Conservation (phyloP, 1,139 yeast genomes). For the Diutina ranongensis region DNA sequence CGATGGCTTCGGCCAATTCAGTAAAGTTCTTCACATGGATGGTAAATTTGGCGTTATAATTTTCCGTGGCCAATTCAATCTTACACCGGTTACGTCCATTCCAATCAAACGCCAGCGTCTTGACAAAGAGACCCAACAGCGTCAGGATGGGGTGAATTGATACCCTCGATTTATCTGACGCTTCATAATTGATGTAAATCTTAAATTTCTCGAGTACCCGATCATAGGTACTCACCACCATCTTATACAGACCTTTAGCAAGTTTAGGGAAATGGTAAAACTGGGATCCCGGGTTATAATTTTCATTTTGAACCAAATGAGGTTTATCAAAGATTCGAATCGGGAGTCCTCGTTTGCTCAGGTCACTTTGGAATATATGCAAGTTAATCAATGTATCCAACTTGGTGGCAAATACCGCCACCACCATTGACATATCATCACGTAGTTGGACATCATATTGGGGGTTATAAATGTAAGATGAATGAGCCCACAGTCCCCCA, state of each 20-base stretch:
- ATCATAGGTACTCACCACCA: constrained; percentile 23
- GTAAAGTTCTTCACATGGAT: constrained; percentile 18
- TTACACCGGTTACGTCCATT: constrained; percentile 25
- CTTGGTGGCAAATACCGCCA: constrained; percentile 13
- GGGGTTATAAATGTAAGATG: constrained; percentile 49
- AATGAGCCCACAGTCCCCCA: constrained; percentile 49
- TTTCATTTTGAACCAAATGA: constrained; percentile 18
- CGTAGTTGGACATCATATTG: constrained; percentile 32
- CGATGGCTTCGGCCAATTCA: constrained; percentile 10
- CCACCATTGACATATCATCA: constrained; percentile 16
- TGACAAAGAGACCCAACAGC: constrained; percentile 26
- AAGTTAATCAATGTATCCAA: constrained; percentile 16
- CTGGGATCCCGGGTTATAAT: constrained; percentile 16
- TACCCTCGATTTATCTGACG: background rate
- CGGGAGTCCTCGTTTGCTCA: constrained; percentile 10
- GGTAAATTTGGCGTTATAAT: constrained; percentile 15
- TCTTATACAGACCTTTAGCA: constrained; percentile 25
- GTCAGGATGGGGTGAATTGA: constrained; percentile 3
- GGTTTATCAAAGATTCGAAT: constrained; percentile 20
- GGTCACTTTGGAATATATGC: constrained; percentile 30
- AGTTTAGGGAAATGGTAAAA: constrained; percentile 15
- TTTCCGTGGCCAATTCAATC: constrained; percentile 15
- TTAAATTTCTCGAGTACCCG: constrained; percentile 8
- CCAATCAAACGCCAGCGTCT: constrained; percentile 23
- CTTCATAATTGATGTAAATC: background rate